Conservation (phyloP, 257 asterid genomes). For the Dorcoceras hygrometricum region DNA sequence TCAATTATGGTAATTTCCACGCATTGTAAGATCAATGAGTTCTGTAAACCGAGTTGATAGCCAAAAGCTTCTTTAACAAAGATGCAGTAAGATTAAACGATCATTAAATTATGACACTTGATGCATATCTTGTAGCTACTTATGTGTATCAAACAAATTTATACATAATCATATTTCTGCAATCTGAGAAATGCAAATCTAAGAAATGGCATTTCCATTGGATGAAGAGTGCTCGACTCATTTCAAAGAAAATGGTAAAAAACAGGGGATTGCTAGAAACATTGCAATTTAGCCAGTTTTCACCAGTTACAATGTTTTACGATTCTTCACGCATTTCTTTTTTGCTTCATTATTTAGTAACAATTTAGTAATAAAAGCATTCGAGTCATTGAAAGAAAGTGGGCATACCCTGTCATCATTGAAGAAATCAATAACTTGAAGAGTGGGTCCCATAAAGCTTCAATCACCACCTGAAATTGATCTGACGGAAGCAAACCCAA, state of each 20-base stretch:
- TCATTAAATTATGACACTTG: background rate
- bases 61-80: background rate
- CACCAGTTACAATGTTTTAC: background rate
- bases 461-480: slow-evolving; percentile 85
- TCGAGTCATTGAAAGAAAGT: background rate
- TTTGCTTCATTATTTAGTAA: background rate
- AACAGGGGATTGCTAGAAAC: background rate
- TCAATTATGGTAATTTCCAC: background rate
- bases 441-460: slow-evolving; percentile 89
- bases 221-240: background rate
- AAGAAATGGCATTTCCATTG: background rate
- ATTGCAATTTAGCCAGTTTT: background rate
- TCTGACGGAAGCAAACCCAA: slow-evolving; percentile 90
- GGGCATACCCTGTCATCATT: slow-evolving; percentile 88
- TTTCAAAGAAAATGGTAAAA: background rate
- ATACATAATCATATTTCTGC: too few species aligned
- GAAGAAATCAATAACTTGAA: slow-evolving; percentile 87
- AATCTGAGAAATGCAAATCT: background rate
- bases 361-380: background rate
- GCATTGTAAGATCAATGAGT: background rate
- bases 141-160: background rate
- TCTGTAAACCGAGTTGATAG: background rate
- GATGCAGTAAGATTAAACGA: background rate
- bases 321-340: background rate
- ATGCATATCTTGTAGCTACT: background rate